Evolutionary conservation across 805 yeast species (phyloP), one percentile per base, ranked within the genome.

Genomic region (Metschnikowia corniflorae): DNA sequence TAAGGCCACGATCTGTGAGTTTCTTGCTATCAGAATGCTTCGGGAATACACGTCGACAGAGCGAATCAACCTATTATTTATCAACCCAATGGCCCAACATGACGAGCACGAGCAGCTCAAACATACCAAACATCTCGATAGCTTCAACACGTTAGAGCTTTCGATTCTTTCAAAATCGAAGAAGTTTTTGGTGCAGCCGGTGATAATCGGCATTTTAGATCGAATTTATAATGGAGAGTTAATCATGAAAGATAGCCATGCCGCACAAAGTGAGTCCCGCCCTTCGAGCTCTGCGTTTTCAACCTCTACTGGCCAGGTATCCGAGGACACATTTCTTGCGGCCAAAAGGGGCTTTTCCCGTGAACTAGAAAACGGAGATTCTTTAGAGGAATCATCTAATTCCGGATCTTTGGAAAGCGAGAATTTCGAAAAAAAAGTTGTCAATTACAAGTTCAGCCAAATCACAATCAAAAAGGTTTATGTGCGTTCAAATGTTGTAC

Each of bases 201-300:
- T 71, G 5, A 65, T 75, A 2, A 63, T 68, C 5, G 64, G 68
- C 20, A 66, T 73, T 6, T 47, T 75, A 25, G 68, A 70, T 33
- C 67, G 71, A 32, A 65, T 76, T 22, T 75, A 78, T 65, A 67
- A 68, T 39, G 81, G 81, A 0, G 73, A 72, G 20, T 57, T 76
- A 17, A 69, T 61, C 34, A 27, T 60, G 50, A 54, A 64, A 54
- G 53, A 65, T 51, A 43, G 54, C 50, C 17, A 65, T 53, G n/a
- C n/a, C n/a, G 51, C 50, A 58, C 15, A 38, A 45, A 21, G 24
- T 21, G 24, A 21, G 12, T 10, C 3, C 12, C 24, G 24, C 9
- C 24, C 24, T 3, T 10, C n/a, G 3, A 21, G 24, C 12, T 21
- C n/a, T n/a, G 24, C n/a, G 24, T 21, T 10, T 21, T n/a, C 24